Base-by-base conservation (phyloP, 179 eudicot genomes). In the Corrigiola litoralis region DNA sequence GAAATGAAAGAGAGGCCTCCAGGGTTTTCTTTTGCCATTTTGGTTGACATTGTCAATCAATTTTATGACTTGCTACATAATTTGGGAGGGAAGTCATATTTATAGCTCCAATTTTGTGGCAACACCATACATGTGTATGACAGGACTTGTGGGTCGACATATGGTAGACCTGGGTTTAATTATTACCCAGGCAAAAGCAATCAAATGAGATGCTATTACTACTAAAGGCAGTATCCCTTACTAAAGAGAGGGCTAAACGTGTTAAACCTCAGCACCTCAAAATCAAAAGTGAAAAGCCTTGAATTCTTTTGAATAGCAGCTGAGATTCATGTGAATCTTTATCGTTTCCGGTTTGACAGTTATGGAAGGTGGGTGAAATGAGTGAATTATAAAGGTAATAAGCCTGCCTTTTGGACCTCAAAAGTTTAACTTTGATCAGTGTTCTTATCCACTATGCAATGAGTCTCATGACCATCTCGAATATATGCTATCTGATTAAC, bases 241-340 rank as follows among this genome's bases (percentile, higher is more conserved):
- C 51, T 21, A 50, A 41, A 60, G 53, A 41, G 0, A 24, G 27
- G 38, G 17, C 31, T 61, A 40, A 69, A 69, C 73, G 73, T 69
- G 73, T 69, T 27, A 41, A 32, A 23, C 28, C 66, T 53, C 25
- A 11, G 42, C 4, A 20, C 73, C 67, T 61, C 67, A 23, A 25
- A 33, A 17, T 47, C 7, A 23, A 37, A 61, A 52, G 31, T 4
- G 2, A 2, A 2, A 23, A 47, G 5, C 1, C 1, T 21, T 16
- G 9, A 6, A 53, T 38, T 44, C 17, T 41, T 50, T 61, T 40
- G 37, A 32, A 0, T 27, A 1, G 24, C 1, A 36, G 50, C 50
- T 68, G 6, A 68, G 49, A 37, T 59, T 59, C 66, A 59, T 68
- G 72, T 68, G 66, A 68, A 28, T 53, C 63, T 58, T 24, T 48